Base-by-base conservation (phyloP, 805 yeast genomes). In the Saturnispora sekii region DNA sequence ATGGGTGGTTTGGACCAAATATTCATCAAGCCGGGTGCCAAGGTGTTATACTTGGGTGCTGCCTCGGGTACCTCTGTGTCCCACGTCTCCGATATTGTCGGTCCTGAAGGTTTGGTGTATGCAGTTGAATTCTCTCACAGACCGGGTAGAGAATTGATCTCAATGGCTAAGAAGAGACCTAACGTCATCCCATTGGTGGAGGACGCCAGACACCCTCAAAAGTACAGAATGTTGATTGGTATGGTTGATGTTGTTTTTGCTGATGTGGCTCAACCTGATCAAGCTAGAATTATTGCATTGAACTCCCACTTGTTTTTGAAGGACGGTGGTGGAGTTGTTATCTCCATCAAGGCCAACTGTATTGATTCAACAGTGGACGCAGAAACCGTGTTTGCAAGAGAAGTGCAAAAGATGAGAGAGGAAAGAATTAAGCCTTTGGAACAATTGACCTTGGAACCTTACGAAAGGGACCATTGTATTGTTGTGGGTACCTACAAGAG, bases 141-240 rank as follows among this genome's bases (percentile, higher is more conserved):
- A 79, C 96, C 97, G 63, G 98, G 98, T 68, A 84, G 98, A 77
- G 98, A 93, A 71, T 79, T 93, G 71, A 90, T 93, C 62, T 86
- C 94, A 62, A 93, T 93, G 98, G 98, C 98, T 66, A 93, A 90
- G 81, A 93, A 93, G 94, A 86, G 98, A 79, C 97, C 98, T 54
- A 93, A 93, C 65, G 94, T 93, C 48, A 87, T 93, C 56, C 98
- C 98, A 62, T 93, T 93, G 69, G 89, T 93, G 67, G 98, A 93
- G 72, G 98, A 93, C 73, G 98, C 98, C 53, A 89, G 98, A 77
- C 98, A 93, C 73, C 98, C 98, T 63, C 98, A 93, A 69, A 93
- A 93, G 73, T 93, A 93, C 82, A 83, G 98, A 76, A 93, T 93
- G 98, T 78, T 93, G 60, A 76, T 93, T 53, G 95, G 97, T 62